phyloP scores from a whole-genome alignment of 2,329 filamentous ascomycete genomes.

The Amylocarpus encephaloides region DNA sequence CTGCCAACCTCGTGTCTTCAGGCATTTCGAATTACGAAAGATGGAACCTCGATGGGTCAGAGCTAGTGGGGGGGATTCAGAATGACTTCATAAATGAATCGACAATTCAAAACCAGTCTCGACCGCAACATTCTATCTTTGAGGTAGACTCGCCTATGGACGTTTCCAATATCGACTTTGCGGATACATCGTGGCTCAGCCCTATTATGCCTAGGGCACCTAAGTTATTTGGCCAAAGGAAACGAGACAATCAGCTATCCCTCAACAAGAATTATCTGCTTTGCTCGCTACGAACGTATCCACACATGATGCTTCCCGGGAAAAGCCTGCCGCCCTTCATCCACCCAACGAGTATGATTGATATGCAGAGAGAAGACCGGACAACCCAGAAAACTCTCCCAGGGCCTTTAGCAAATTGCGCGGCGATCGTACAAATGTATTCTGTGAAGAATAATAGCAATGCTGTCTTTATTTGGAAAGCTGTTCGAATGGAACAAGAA shows the following conservation, averaged over 20 bases:
- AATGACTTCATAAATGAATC: too few species aligned
- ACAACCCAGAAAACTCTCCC: neutral
- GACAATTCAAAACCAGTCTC: too few species aligned
- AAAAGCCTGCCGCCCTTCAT: conserved; percentile 17
- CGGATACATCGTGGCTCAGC: neutral
- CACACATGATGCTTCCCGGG: conserved; percentile 15
- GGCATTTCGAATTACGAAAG: too few species aligned
- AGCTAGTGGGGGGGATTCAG: too few species aligned
- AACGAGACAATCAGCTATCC: neutral
- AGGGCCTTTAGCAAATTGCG: conserved; percentile 13
- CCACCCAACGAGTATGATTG: conserved; percentile 6
- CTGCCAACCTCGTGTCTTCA: too few species aligned
- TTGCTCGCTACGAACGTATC: conserved; percentile 15
- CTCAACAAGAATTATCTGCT: conserved; percentile 15
- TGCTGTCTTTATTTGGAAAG: conserved; percentile 13
- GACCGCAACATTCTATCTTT: too few species aligned
- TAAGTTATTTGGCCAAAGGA: conserved; percentile 11
- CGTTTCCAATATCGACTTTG: neutral
- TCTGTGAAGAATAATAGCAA: conserved; percentile 14
- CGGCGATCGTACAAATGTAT: conserved; percentile 11
- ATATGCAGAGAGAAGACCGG: neutral
- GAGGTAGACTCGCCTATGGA: neutral
- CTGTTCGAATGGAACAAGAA: conserved; percentile 17
- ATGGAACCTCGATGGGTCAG: too few species aligned
- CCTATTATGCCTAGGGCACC: neutral